These are phyloP conservation scores for Termitomyces sp. DNA, from an alignment of 768 basidiomycete species.

Conservation along the genomic window DNA sequence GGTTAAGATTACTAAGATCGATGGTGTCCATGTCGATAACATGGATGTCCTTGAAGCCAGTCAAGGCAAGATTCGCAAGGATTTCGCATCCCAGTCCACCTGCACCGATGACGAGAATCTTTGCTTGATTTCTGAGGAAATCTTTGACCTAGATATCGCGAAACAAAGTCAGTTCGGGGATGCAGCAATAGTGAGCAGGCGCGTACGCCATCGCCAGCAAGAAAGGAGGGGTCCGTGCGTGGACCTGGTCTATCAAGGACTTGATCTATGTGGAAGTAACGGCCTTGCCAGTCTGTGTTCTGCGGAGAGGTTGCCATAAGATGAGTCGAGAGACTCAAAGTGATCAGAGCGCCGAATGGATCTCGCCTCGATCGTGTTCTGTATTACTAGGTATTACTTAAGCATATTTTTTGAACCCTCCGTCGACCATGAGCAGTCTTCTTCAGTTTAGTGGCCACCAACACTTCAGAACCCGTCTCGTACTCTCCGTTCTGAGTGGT, in stretches of 20 bases:
- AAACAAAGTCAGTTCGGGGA: constrained; percentile 4
- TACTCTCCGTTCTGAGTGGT: constrained; percentile 88
- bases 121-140: constrained; percentile 80
- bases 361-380: constrained; percentile 14
- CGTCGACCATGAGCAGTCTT: constrained; percentile 39
- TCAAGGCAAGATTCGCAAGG: constrained; percentile 90
- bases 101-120: constrained; percentile 96
- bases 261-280: constrained; percentile 85
- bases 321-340: background rate
- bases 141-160: constrained; percentile 65
- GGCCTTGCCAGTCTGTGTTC: constrained; percentile 44
- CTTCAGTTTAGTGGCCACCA: constrained; percentile 78
- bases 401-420: constrained; percentile 20
- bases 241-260: constrained; percentile 86
- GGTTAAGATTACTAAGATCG: constrained; percentile 97
- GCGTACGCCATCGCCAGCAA: constrained; percentile 76
- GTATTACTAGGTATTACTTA: constrained; percentile 23
- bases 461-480: constrained; percentile 79
- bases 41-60: constrained; percentile 97
- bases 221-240: constrained; percentile 81
- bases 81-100: constrained; percentile 98
- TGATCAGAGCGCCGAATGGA: constrained; percentile 4
- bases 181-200: background rate
- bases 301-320: constrained; percentile 10
- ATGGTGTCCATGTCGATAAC: constrained; percentile 99